These are phyloP conservation scores for Venturia asperata DNA, from an alignment of 2,329 filamentous ascomycete species.

Conservation along the genomic window DNA sequence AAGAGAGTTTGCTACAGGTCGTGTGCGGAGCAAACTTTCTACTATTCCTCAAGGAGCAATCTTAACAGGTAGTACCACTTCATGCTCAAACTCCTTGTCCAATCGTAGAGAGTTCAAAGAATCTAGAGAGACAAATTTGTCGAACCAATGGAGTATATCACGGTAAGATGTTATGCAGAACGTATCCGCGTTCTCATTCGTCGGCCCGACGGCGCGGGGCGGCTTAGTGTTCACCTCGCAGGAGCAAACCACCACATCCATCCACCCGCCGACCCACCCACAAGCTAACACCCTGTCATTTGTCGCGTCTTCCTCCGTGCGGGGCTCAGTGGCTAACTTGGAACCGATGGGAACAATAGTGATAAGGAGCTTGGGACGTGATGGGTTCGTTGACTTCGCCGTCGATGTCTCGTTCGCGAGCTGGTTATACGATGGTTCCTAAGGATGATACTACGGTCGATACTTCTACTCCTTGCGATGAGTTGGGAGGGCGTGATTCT, in stretches of 20 bases:
- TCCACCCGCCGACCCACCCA: background rate
- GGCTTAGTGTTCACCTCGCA: too few relatives aligned
- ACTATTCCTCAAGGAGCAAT: too few relatives aligned
- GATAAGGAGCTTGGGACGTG: background rate
- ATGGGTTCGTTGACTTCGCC: background rate
- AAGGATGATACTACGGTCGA: background rate
- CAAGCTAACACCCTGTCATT: background rate
- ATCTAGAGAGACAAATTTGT: too few relatives aligned
- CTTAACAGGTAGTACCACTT: too few relatives aligned
- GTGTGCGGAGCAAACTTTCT: too few relatives aligned
- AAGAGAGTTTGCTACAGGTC: too few relatives aligned
- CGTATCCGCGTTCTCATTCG: background rate
- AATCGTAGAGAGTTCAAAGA: too few relatives aligned
- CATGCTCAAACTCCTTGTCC: too few relatives aligned
- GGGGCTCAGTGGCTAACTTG: background rate
- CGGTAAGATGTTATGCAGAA: too few relatives aligned
- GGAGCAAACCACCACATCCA: background rate
- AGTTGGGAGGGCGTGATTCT: background rate
- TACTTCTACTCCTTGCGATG: background rate
- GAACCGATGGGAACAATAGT: background rate
- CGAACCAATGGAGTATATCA: too few relatives aligned
- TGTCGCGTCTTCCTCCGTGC: background rate
- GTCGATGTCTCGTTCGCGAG: background rate
- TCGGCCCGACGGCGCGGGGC: background rate
- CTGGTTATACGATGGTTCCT: slow-evolving; percentile 9